Evolutionary conservation across 2,329 filamentous ascomycete genomes (phyloP).

Genomic region (Fusarium tjaetaba): DNA sequence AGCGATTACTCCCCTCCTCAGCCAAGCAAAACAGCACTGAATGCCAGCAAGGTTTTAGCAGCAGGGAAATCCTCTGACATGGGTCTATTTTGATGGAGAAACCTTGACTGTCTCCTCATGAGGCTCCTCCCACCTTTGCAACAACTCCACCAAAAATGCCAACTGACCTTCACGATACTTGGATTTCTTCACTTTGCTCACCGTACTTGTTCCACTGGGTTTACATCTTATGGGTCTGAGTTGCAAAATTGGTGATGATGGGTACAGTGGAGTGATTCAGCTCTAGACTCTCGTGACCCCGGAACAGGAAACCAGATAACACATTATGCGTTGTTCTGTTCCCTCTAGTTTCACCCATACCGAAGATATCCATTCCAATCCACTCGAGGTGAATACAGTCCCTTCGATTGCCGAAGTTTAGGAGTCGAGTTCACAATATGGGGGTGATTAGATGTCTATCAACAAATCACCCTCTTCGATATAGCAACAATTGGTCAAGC

Average conservation of each 20-base stretch:
- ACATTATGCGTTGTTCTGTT: conserved; percentile 40
- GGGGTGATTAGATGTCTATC: neutral
- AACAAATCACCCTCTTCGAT: neutral
- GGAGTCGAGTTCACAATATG: conserved; percentile 3
- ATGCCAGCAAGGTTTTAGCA: neutral
- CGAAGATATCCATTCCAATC: neutral
- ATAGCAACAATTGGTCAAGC: neutral
- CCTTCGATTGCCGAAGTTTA: neutral
- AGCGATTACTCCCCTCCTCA: neutral
- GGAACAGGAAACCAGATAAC: conserved; percentile 38
- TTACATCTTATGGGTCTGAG: neutral
- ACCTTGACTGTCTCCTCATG: conserved; percentile 20
- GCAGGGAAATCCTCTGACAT: neutral
- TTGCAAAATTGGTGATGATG: conserved; percentile 17
- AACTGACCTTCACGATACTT: conserved; percentile 37
- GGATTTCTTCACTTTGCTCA: conserved; percentile 14
- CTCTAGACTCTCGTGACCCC: conserved; percentile 18
- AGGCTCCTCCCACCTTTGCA: conserved; percentile 31
- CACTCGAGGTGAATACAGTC: neutral
- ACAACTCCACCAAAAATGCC: conserved; percentile 35
- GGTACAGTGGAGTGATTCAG: conserved; percentile 13
- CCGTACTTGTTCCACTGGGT: neutral
- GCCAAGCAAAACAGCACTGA: neutral
- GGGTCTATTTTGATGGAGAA: conserved; percentile 17
- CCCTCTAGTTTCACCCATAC: conserved; percentile 10